A percentile compares a stretch with the other conserved stretches of the same genome.
phyloP scores from a whole-genome alignment of 2,329 filamentous ascomycete genomes.

The Akanthomyces lecanii region DNA sequence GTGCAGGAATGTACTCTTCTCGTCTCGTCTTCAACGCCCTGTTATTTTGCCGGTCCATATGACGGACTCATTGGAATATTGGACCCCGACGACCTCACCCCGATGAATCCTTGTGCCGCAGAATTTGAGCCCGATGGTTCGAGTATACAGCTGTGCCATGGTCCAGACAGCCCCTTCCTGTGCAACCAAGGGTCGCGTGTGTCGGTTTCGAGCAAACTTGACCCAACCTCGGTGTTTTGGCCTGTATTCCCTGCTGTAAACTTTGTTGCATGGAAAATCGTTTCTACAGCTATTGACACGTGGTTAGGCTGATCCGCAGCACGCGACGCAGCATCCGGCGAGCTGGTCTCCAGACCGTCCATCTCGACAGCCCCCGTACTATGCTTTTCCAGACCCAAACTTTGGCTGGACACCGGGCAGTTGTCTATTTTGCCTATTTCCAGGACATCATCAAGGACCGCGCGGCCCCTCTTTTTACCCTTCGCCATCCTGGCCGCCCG shows the following conservation, averaged over 20 bases:
- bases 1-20: background rate
- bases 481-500: background rate
- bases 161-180: background rate
- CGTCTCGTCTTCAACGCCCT: background rate
- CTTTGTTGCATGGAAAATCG: background rate
- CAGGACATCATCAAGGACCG: background rate
- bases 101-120: constrained; percentile 11
- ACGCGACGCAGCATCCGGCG: background rate
- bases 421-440: background rate
- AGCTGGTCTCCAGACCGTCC: background rate
- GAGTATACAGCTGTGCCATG: background rate
- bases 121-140: constrained; percentile 3
- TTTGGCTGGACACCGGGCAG: background rate
- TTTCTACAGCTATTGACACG: background rate
- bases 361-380: background rate
- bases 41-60: background rate
- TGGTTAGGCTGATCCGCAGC: background rate
- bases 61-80: background rate
- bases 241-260: background rate
- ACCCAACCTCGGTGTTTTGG: background rate
- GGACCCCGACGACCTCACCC: background rate
- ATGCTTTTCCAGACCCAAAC: background rate
- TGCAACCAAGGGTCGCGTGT: constrained; percentile 7
- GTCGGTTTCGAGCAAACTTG: background rate
- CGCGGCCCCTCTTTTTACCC: background rate